A percentile compares a stretch with the other conserved stretches of the same genome.
phyloP scores from a whole-genome alignment of 192 early-diverging fungal genomes.

The Dimargaris xerosporica region DNA sequence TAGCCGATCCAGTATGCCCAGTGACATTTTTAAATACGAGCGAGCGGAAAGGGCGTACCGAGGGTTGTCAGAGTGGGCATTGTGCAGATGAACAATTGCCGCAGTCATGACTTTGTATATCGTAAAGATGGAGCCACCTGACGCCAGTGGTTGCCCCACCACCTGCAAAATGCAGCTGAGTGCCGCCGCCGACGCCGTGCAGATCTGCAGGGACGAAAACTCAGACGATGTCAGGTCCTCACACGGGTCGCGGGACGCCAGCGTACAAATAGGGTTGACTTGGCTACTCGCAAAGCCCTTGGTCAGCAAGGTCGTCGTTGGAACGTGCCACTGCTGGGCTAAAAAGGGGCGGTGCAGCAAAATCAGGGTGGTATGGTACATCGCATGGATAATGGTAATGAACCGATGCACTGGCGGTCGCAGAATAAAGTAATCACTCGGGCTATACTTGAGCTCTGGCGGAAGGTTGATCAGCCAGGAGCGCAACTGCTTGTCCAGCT shows the following conservation, averaged over 20 bases:
- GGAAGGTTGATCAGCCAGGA: conserved; percentile 27
- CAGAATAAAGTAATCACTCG: conserved; percentile 21
- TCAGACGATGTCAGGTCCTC: not conserved
- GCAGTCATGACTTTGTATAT: not conserved
- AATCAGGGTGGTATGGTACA: conserved; percentile 32
- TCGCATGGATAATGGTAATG: conserved; percentile 25
- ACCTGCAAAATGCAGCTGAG: not conserved
- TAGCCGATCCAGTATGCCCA: not conserved
- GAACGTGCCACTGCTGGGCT: conserved; percentile 5
- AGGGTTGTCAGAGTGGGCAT: not conserved
- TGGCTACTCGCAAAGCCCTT: too few species aligned
- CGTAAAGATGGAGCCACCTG: not conserved
- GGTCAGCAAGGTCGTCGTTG: not conserved
- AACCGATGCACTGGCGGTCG: conserved; percentile 25
- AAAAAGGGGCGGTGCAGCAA: conserved; percentile 29
- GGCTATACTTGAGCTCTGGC: conserved; percentile 20
- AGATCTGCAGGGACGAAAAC: conserved; percentile 7
- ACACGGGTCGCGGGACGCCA: too few species aligned
- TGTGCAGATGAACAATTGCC: not conserved
- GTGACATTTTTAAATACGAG: not conserved
- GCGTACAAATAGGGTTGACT: too few species aligned
- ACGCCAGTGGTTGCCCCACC: not conserved
- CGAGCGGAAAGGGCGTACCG: not conserved
- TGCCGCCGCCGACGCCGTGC: conserved; percentile 2
- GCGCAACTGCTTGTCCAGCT: conserved; percentile 28